phyloP scores from a whole-genome alignment of 495 filamentous ascomycete genomes.

The Aspergillus ellipticus region DNA sequence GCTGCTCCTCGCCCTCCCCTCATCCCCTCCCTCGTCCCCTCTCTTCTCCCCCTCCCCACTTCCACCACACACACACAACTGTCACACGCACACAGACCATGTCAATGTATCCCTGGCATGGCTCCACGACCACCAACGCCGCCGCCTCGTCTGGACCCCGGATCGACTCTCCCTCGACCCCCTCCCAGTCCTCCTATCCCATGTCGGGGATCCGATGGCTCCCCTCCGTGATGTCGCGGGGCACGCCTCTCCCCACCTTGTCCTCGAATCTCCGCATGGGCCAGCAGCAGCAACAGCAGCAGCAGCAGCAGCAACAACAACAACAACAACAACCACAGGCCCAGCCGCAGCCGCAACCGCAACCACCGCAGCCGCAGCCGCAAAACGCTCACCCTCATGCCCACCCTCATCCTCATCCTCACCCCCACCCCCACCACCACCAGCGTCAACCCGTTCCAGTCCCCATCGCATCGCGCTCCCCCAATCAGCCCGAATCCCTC shows the following conservation, averaged over 20 bases:
- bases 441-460: slow-evolving; percentile 22
- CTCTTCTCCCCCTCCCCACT: background rate
- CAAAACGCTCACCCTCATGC: slow-evolving; percentile 9
- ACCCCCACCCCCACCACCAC: slow-evolving; percentile 8
- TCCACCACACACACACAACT: background rate
- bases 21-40: background rate
- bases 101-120: slow-evolving; percentile 27
- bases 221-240: slow-evolving; percentile 20
- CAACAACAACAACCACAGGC: background rate
- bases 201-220: slow-evolving; percentile 26
- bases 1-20: background rate
- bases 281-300: slow-evolving; percentile 6
- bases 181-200: slow-evolving; percentile 17
- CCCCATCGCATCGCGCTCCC: background rate
- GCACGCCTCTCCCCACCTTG: slow-evolving; percentile 18
- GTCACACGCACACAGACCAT: background rate
- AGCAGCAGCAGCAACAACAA: slow-evolving; percentile 6
- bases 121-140: background rate
- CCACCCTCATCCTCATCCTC: slow-evolving; percentile 11
- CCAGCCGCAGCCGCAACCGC: slow-evolving; percentile 8
- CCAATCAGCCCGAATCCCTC: slow-evolving; percentile 10
- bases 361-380: slow-evolving; percentile 1
- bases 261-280: slow-evolving; percentile 19
- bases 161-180: slow-evolving; percentile 3
- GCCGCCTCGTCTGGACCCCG: slow-evolving; percentile 5